These are phyloP conservation scores for Sclerotinia spermophila DNA, from an alignment of 2,329 filamentous ascomycete genomes.

Conservation along the genomic window DNA sequence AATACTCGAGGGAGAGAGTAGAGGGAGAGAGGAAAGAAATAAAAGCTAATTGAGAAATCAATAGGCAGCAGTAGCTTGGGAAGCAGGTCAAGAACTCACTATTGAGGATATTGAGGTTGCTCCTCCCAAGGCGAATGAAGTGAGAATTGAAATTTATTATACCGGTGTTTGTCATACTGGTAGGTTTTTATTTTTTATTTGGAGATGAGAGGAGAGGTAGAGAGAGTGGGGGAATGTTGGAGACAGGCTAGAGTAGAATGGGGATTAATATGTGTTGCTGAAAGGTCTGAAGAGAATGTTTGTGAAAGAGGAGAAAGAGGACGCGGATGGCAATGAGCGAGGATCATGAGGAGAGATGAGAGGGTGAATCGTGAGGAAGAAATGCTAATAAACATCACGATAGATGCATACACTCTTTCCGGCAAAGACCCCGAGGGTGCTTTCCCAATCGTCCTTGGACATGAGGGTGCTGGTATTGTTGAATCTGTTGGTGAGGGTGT, in stretches of 20 bases:
- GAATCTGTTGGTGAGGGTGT: constrained; percentile 94
- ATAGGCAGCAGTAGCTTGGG: constrained; percentile 93
- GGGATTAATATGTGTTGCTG: background rate
- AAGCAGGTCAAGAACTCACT: constrained; percentile 82
- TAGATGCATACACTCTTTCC: constrained; percentile 89
- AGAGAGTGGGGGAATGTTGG: background rate
- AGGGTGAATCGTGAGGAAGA: background rate
- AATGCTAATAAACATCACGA: constrained; percentile 20
- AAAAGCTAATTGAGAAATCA: constrained; percentile 14
- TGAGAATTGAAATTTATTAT: constrained; percentile 95
- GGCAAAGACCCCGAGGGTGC: constrained; percentile 97
- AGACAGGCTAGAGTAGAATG: no score
- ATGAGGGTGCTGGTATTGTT: constrained; percentile 88
- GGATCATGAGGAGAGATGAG: background rate
- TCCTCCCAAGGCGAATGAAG: constrained; percentile 86
- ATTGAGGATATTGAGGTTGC: constrained; percentile 92
- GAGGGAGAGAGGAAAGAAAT: background rate
- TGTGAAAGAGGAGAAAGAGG: no score
- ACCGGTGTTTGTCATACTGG: constrained; percentile 98
- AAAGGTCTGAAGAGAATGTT: background rate
- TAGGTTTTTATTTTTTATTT: constrained; percentile 41
- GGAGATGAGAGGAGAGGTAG: no score
- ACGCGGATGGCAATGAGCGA: background rate
- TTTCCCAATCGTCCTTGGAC: constrained; percentile 83
- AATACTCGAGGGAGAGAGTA: no score